A percentile compares a stretch with the other conserved stretches of the same genome.
phyloP scores from a whole-genome alignment of 371 early-diverging fungal genomes.

The Mortierella sp. region DNA sequence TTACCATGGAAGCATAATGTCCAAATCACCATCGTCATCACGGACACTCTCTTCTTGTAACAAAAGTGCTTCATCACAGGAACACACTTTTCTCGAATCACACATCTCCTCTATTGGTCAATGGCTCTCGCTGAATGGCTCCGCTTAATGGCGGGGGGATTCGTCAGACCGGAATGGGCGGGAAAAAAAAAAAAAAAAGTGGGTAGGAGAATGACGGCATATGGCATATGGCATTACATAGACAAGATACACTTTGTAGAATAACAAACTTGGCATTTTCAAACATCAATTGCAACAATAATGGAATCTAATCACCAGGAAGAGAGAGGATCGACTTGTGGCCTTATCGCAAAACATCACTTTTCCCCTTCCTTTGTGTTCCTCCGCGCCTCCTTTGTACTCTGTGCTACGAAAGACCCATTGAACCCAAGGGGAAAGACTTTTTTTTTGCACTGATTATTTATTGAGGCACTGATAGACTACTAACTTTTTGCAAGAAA shows the following conservation, averaged over 20 bases:
- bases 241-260: no score
- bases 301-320: no score
- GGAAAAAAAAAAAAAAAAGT: neutral
- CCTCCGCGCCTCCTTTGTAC: neutral
- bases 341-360: no score
- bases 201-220: no score
- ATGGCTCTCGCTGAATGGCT: constrained; percentile 34
- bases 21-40: neutral
- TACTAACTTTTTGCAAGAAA: neutral
- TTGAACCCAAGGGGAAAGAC: neutral
- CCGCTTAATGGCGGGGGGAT: no score
- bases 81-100: constrained; percentile 38
- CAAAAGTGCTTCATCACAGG: constrained; percentile 3
- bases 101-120: constrained; percentile 45
- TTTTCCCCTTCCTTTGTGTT: neutral
- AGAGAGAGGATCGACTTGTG: no score
- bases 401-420: neutral
- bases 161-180: no score
- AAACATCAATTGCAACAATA: no score
- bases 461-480: no score
- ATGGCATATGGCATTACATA: no score
- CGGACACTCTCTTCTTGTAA: neutral
- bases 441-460: neutral
- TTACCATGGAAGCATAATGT: neutral
- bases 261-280: no score